Conservation (phyloP, 2,329 filamentous ascomycete species). For the Coleophoma crateriformis region DNA sequence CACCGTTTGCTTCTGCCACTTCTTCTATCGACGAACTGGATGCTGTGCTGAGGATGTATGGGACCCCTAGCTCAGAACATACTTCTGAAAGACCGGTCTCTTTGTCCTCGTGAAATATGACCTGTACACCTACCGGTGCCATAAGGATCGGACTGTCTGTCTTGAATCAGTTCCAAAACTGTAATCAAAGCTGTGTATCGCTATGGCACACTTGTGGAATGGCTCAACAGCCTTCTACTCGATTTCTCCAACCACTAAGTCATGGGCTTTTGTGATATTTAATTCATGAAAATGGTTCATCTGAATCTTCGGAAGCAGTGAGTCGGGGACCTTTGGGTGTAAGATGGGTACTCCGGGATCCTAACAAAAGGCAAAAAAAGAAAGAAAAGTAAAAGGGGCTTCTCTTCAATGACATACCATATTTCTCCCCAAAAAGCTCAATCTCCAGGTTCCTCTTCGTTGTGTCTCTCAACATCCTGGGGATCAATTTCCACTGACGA, state of each 20-base stretch:
- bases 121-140: slow-evolving; percentile 66
- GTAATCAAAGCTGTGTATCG: too few relatives aligned
- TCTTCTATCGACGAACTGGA: slow-evolving; percentile 59
- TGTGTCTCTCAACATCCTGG: slow-evolving; percentile 54
- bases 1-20: slow-evolving; percentile 51
- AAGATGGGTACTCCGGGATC: too few relatives aligned
- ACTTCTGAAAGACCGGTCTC: slow-evolving; percentile 61
- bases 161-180: neutral
- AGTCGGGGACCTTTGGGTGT: too few relatives aligned
- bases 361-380: neutral
- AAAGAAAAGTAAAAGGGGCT: neutral
- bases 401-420: slow-evolving; percentile 25
- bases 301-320: too few relatives aligned
- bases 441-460: slow-evolving; percentile 43
- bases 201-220: too few relatives aligned
- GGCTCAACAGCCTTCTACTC: too few relatives aligned
- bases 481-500: slow-evolving; percentile 57
- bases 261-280: too few relatives aligned
- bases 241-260: too few relatives aligned
- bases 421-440: slow-evolving; percentile 45
- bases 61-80: slow-evolving; percentile 53
- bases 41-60: slow-evolving; percentile 64
- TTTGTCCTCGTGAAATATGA: slow-evolving; percentile 58
- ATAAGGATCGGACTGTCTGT: slow-evolving; percentile 45
- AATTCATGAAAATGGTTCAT: too few relatives aligned